Evolutionary conservation across 1,139 yeast species (phyloP), one percentile per base, ranked within the genome.

Genomic region (Eremothecium gossypii): DNA sequence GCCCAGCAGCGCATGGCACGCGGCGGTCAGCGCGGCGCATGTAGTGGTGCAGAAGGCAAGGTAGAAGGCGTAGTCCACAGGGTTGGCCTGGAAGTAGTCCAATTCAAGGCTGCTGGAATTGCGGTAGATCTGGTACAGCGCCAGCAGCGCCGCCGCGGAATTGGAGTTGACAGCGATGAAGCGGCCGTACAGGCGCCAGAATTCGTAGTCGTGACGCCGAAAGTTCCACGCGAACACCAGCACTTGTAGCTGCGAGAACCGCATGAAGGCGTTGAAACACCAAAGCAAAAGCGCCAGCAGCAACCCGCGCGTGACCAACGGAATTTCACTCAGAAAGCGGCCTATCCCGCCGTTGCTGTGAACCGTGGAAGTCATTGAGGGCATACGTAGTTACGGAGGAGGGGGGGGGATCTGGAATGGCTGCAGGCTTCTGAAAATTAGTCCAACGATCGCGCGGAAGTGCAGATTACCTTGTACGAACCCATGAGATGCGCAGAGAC

Each of bases 111-210:
- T 51, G 2, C 47, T 38, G 1, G 63, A 57, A 33, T 57, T 48
- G 9, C 55, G 41, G 42, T 53, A 57, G 7, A 59, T 30, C 38
- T 54, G 53, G 45, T 58, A 58, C 12, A 58, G 38, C 32, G 53
- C 55, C 38, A 60, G 38, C 11, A 59, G 37, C 2, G 60, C 57
- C 13, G 52, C 51, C 51, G 57, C 47, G 10, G 57, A 48, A 14
- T 47, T 49, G 23, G 46, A 39, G 11, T 56, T 55, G 13, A 58
- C 39, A 8, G 58, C 41, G 13, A 58, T 35, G 20, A 49, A 55
- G 6, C 58, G 45, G 6, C 61, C 57, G 36, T 52, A 40, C 10
- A 53, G 35, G 32, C 63, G 49, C 63, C 63, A 59, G 20, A 55
- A 26, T 41, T 55, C 58, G 26, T 46, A 45, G 37, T 17, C 27